These are phyloP conservation scores for Casaregolazyma lundiana DNA, from an alignment of 1,139 yeast species.

Conservation along the genomic window DNA sequence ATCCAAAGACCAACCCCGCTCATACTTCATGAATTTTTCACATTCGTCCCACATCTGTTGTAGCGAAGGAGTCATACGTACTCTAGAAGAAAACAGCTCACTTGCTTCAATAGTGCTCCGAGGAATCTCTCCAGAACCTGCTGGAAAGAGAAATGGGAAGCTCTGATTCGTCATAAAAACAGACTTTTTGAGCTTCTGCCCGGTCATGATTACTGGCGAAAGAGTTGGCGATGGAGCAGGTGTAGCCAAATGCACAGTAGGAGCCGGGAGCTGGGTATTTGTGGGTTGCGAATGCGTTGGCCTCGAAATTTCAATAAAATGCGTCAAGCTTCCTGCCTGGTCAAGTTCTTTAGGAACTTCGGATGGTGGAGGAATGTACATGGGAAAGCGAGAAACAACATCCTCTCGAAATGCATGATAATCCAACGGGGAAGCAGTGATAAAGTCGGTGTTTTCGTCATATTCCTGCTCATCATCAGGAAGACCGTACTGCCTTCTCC, in stretches of 20 bases:
- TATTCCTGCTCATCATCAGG: constrained; percentile 29
- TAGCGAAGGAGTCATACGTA: constrained; percentile 61
- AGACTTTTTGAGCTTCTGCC: constrained; percentile 64
- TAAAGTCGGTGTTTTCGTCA: constrained; percentile 22
- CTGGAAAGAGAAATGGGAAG: constrained; percentile 76
- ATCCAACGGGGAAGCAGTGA: constrained; percentile 70
- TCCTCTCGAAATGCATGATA: constrained; percentile 77
- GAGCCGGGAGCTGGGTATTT: constrained; percentile 55
- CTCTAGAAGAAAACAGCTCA: constrained; percentile 54
- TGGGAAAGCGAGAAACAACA: constrained; percentile 67
- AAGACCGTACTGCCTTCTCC: constrained; percentile 44
- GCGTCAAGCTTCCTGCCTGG: constrained; percentile 40
- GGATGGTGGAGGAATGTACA: constrained; percentile 49
- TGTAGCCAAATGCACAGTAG: constrained; percentile 72
- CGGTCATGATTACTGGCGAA: constrained; percentile 48
- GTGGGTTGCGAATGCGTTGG: constrained; percentile 52
- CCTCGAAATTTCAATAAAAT: constrained; percentile 52
- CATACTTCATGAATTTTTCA: constrained; percentile 65
- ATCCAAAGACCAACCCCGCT: constrained; percentile 54
- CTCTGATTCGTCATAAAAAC: constrained; percentile 70
- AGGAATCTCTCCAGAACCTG: constrained; percentile 49
- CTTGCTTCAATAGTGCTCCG: constrained; percentile 76
- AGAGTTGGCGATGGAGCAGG: constrained; percentile 85
- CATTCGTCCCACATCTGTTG: constrained; percentile 71
- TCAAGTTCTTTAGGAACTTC: constrained; percentile 44